Conservation (phyloP, 257 asterid species). For the Paraleonurus japonicus region DNA sequence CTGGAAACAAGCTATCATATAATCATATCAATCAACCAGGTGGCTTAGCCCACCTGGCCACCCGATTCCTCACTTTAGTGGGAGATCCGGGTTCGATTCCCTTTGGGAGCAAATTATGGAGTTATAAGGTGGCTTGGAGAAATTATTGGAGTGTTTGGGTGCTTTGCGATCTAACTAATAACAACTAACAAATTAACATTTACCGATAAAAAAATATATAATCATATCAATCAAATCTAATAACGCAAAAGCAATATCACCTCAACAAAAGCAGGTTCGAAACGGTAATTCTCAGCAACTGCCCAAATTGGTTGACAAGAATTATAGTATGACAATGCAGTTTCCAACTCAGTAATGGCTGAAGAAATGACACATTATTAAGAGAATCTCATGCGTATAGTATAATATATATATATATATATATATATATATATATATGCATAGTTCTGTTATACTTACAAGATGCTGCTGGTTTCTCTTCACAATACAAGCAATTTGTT, state of each 20-base stretch:
- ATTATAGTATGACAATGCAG: conserved; percentile 48
- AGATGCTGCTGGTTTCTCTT: conserved; percentile 79
- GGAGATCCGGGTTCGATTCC: no score
- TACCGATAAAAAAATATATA: no score
- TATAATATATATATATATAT: neutral
- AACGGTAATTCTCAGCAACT: conserved; percentile 72
- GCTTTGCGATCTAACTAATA: no score
- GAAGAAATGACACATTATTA: conserved; percentile 14
- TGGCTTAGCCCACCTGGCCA: no score
- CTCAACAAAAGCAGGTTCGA: conserved; percentile 73
- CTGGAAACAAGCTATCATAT: neutral
- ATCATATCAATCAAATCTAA: neutral
- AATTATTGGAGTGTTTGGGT: no score
- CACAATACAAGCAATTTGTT: conserved; percentile 36
- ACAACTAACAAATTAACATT: no score
- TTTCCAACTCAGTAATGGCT: conserved; percentile 53
- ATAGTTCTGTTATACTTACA: conserved; percentile 40
- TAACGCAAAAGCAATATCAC: conserved; percentile 21
- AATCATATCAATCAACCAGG: no score
- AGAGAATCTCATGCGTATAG: neutral
- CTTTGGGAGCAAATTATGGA: no score
- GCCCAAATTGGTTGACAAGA: conserved; percentile 65
- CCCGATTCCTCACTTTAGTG: no score
- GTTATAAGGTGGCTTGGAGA: no score
- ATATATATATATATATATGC: neutral